Evolutionary conservation across 108 stramenopile species (phyloP).

Genomic region (Cyclotella distinguenda): DNA sequence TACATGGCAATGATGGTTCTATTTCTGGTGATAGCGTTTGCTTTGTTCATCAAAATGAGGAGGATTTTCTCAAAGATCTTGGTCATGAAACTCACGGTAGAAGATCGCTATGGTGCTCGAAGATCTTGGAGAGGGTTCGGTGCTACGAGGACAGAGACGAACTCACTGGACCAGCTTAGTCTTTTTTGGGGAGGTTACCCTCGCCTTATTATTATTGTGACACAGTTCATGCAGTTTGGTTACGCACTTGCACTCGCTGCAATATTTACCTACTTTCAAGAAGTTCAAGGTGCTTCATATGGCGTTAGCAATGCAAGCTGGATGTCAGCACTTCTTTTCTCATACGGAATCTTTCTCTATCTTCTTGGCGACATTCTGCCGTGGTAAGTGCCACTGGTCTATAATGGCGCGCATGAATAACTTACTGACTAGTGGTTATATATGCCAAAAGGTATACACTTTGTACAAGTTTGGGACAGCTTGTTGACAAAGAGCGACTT

Average conservation of each 20-base stretch:
- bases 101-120: neutral
- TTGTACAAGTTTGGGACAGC: conserved; percentile 82
- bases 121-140: conserved; percentile 16
- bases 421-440: neutral
- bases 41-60: conserved; percentile 42
- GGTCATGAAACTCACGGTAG: conserved; percentile 7
- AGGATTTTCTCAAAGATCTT: conserved; percentile 47
- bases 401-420: neutral
- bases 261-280: conserved; percentile 58
- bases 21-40: conserved; percentile 23
- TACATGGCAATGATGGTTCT: conserved; percentile 35
- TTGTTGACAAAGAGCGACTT: conserved; percentile 60
- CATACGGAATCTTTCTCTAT: conserved; percentile 60
- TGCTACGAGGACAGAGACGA: conserved; percentile 13
- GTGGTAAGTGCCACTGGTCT: conserved; percentile 27
- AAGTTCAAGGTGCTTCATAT: conserved; percentile 4
- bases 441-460: conserved; percentile 59
- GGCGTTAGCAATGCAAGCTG: neutral
- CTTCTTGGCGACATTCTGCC: conserved; percentile 64
- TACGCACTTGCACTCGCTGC: conserved; percentile 79
- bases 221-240: conserved; percentile 82
- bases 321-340: conserved; percentile 36
- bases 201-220: conserved; percentile 56
- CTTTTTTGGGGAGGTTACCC: conserved; percentile 84
- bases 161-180: conserved; percentile 47